Evolutionary conservation across 2,329 filamentous ascomycete genomes (phyloP).

Genomic region (Xylogone sp.): DNA sequence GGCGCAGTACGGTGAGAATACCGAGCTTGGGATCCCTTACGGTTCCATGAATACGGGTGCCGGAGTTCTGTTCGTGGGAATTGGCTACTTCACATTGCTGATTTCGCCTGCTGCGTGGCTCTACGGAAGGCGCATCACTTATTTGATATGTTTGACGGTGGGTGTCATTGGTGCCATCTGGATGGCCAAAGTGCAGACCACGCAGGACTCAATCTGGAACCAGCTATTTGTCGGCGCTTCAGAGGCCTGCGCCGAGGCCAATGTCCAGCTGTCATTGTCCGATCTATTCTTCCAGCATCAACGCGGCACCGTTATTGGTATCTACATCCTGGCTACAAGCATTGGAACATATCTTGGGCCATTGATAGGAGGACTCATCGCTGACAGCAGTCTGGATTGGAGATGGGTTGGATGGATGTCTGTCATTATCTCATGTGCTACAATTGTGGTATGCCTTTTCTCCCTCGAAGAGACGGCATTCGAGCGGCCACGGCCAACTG

Average conservation of each 20-base stretch:
- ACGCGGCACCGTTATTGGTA: conserved; percentile 47
- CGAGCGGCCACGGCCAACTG: conserved; percentile 37
- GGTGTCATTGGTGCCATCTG: conserved; percentile 49
- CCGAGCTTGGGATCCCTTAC: conserved; percentile 47
- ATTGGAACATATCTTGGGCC: conserved; percentile 54
- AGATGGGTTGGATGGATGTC: conserved; percentile 51
- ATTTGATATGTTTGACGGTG: conserved; percentile 46
- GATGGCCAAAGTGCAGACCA: conserved; percentile 43
- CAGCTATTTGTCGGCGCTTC: conserved; percentile 56
- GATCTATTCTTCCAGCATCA: conserved; percentile 57
- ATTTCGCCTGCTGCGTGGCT: conserved; percentile 49
- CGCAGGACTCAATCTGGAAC: conserved; percentile 47
- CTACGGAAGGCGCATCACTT: conserved; percentile 51
- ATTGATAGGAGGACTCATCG: conserved; percentile 47
- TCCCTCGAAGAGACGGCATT: conserved; percentile 50
- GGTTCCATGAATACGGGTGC: conserved; percentile 52
- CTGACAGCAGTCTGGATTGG: conserved; percentile 44
- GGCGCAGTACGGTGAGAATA: conserved; percentile 45
- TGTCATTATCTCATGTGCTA: conserved; percentile 43
- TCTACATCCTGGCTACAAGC: conserved; percentile 53
- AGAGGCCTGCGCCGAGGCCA: conserved; percentile 52
- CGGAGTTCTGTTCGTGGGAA: conserved; percentile 51
- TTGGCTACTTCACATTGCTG: conserved; percentile 52
- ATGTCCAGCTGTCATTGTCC: conserved; percentile 52
- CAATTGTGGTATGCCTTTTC: conserved; percentile 46